Percentiles rank a stretch among this genome's conserved stretches.
phyloP scores from a whole-genome alignment of 2,329 filamentous ascomycete genomes.

The Clonostachys chloroleuca region DNA sequence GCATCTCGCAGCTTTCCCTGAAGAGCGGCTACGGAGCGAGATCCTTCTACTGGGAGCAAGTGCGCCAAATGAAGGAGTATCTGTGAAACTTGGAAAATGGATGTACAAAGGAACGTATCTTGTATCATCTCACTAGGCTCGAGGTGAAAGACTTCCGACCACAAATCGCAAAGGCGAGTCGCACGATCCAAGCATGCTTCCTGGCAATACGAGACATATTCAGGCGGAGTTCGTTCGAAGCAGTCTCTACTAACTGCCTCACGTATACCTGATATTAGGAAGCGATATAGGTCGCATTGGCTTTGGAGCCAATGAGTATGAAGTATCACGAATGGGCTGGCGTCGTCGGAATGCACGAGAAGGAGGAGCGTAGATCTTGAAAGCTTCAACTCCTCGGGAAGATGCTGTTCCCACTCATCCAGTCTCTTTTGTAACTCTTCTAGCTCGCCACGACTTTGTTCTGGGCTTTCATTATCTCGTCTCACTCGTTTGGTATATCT shows the following conservation, averaged over 20 bases:
- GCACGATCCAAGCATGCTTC: slow-evolving; percentile 4
- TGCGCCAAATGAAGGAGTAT: neutral
- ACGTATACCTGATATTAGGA: slow-evolving; percentile 14
- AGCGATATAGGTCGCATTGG: slow-evolving; percentile 16
- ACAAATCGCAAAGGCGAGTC: slow-evolving; percentile 3
- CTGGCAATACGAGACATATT: slow-evolving; percentile 5
- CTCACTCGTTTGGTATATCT: slow-evolving; percentile 5
- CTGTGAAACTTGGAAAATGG: neutral
- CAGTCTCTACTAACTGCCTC: slow-evolving; percentile 7
- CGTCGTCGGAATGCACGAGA: slow-evolving; percentile 14
- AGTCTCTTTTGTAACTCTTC: slow-evolving; percentile 11
- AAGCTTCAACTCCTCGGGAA: slow-evolving; percentile 12
- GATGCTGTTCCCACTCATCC: slow-evolving; percentile 3
- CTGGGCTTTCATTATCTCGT: slow-evolving; percentile 5
- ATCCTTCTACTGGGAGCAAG: neutral
- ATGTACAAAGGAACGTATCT: neutral
- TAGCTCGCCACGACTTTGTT: slow-evolving; percentile 6
- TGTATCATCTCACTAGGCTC: neutral
- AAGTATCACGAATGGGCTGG: slow-evolving; percentile 8
- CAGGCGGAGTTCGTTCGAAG: slow-evolving; percentile 1
- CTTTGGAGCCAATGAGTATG: slow-evolving; percentile 11
- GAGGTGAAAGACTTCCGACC: slow-evolving; percentile 1
- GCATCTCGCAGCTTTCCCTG: too few relatives aligned
- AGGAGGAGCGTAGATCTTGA: slow-evolving; percentile 9
- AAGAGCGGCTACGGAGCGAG: too few relatives aligned